Base-by-base conservation (phyloP, 1,284 basidiomycete species). In the Xanthoconium separans region DNA sequence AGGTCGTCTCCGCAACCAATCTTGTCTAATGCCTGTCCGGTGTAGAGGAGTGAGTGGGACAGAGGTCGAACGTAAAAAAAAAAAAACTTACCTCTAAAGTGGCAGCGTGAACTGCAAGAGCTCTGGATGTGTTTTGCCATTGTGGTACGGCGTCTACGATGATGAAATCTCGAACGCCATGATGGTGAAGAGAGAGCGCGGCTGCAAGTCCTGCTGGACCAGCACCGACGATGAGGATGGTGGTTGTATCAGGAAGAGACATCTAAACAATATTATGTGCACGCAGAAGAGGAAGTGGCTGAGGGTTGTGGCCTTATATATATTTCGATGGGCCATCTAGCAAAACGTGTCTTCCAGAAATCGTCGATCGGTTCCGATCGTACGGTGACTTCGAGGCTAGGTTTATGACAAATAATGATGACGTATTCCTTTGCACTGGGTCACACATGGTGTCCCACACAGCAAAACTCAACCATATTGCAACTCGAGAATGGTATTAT, bases 1-100 rank as follows among this genome's bases (percentile, higher is more conserved):
- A 84, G 60, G 1, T 59, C 50, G 4, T 79, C 71, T 24, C 74
- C 75, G 52, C 77, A 77, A 8, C 70, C 75, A 4, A 84, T 71
- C 5, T 64, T 68, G 43, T 83, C 75, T 6, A 83, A 65, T 0
- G 75, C 76, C 49, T 50, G 5, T 12, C 4, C 6, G 6, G 27
- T 27, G 27, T 27, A 27, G 27, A 27, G 27, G 27, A 2, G 22
- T 27, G 4, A 7, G 6, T 27, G 27, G 16, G 7, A 15, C 10
- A n/a, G 31, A 11, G 20, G 5, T 29, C 24, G 30, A 24, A 40
- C 5, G 4, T 7, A 4, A 27, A 27, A 27, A 27, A 12, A 18
- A 3, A 20, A 15, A 7, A 4, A 4, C 37, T 46, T 53, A 68
- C 72, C 63, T 76, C 78, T 20, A 79, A 66, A 8, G 78, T 79